phyloP scores from a whole-genome alignment of 2,329 filamentous ascomycete species.

The Microdochium trichocladiopsis region DNA sequence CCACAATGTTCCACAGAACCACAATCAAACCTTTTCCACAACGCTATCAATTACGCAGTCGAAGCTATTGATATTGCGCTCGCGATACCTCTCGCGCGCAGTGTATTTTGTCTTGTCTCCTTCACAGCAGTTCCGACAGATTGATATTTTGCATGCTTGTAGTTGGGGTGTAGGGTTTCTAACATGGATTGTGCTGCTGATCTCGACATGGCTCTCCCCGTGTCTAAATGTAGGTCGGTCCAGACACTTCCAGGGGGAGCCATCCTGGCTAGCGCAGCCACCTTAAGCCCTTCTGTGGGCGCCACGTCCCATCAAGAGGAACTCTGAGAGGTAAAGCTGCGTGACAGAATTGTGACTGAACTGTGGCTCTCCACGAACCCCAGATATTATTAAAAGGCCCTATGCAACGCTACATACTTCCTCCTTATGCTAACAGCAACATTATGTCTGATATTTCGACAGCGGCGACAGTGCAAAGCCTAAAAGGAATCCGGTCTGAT shows the following conservation, averaged over 20 bases:
- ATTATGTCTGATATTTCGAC: background rate
- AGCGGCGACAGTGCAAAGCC: background rate
- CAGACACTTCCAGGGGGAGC: background rate
- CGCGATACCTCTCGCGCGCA: background rate
- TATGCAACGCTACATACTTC: background rate
- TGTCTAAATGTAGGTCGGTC: background rate
- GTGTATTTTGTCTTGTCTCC: background rate
- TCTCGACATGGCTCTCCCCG: background rate
- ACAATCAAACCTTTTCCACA: background rate
- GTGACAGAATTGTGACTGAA: background rate
- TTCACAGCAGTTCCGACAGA: background rate
- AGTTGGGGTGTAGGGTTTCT: background rate
- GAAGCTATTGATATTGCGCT: background rate
- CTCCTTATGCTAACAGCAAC: background rate
- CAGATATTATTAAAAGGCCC: background rate
- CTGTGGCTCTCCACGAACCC: too few relatives aligned
- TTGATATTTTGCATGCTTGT: background rate
- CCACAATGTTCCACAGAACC: background rate
- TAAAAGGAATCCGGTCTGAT: background rate
- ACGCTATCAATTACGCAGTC: background rate
- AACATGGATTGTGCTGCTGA: background rate
- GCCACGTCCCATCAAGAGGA: background rate
- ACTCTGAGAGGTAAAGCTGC: background rate
- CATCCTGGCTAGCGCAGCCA: background rate
- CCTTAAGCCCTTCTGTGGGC: background rate